Evolutionary conservation across 2,329 filamentous ascomycete species (phyloP).

Genomic region (Aureobasidium vineae): DNA sequence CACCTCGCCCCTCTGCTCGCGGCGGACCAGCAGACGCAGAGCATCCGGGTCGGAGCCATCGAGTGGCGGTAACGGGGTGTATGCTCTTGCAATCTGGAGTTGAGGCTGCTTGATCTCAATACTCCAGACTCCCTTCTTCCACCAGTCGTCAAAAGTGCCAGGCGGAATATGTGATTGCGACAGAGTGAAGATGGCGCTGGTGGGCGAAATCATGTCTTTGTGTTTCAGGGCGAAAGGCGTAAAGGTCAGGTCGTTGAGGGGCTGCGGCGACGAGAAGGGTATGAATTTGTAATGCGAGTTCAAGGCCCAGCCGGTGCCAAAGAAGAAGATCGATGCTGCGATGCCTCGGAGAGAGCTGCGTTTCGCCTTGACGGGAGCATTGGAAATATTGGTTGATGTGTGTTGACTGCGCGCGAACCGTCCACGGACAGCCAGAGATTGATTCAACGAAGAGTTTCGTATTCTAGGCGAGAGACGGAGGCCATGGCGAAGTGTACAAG

Average conservation of each 20-base stretch:
- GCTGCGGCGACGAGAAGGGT: conserved; percentile 1
- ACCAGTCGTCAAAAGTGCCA: conserved; percentile 28
- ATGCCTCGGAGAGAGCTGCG: conserved; percentile 17
- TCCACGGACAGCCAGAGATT: not conserved
- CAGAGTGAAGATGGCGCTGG: conserved; percentile 67
- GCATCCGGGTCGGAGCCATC: conserved; percentile 37
- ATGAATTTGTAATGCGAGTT: not conserved
- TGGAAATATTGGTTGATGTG: not conserved
- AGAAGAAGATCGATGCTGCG: conserved; percentile 8
- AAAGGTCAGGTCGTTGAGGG: conserved; percentile 60
- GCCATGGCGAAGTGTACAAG: not conserved
- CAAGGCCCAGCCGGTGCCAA: conserved; percentile 14
- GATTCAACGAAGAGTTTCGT: not conserved
- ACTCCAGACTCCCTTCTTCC: conserved; percentile 57
- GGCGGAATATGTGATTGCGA: conserved; percentile 4
- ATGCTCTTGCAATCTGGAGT: conserved; percentile 85
- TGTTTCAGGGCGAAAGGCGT: conserved; percentile 63
- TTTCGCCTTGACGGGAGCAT: conserved; percentile 8
- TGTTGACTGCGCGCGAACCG: not conserved
- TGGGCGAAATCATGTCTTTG: conserved; percentile 63
- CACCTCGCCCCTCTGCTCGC: conserved; percentile 76
- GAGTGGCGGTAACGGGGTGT: conserved; percentile 75
- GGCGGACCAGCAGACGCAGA: conserved; percentile 74
- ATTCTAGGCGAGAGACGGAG: not conserved
- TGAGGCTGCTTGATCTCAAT: conserved; percentile 94